Conservation (phyloP, 1,284 basidiomycete genomes). For the Fomitopsis schrenkii region DNA sequence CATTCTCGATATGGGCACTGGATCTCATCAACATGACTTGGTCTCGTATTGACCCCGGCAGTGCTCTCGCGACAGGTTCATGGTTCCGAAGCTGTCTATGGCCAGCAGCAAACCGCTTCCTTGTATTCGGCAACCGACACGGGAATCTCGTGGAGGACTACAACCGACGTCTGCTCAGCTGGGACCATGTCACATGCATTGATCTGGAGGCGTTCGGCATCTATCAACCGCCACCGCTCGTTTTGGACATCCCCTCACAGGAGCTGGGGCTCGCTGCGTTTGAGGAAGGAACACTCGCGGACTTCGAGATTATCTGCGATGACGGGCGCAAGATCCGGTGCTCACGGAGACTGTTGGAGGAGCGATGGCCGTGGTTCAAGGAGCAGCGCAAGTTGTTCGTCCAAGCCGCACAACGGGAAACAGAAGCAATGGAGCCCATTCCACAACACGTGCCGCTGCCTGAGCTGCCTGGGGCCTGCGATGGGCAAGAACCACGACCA, state of each 20-base stretch:
- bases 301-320: slow-evolving; percentile 90
- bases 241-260: slow-evolving; percentile 68
- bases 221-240: slow-evolving; percentile 78
- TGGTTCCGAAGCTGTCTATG: slow-evolving; percentile 89
- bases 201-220: slow-evolving; percentile 93
- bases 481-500: slow-evolving; percentile 42
- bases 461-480: slow-evolving; percentile 46
- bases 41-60: slow-evolving; percentile 82
- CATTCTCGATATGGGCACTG: slow-evolving; percentile 88
- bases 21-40: slow-evolving; percentile 78
- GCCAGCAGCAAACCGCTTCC: slow-evolving; percentile 74
- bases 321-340: slow-evolving; percentile 83
- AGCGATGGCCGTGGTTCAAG: slow-evolving; percentile 93
- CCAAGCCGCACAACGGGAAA: slow-evolving; percentile 47
- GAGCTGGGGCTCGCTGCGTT: slow-evolving; percentile 75
- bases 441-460: slow-evolving; percentile 56
- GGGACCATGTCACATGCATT: slow-evolving; percentile 87
- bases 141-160: slow-evolving; percentile 90
- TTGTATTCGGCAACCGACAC: slow-evolving; percentile 86
- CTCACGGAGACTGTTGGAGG: slow-evolving; percentile 77
- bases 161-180: slow-evolving; percentile 84
- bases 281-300: slow-evolving; percentile 72
- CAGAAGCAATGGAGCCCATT: slow-evolving; percentile 55
- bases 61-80: slow-evolving; percentile 73
- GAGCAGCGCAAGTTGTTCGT: slow-evolving; percentile 61